Evolutionary conservation across 768 basidiomycete species (phyloP), one percentile per base, ranked within the genome.

Genomic region (Suillus bovinus): DNA sequence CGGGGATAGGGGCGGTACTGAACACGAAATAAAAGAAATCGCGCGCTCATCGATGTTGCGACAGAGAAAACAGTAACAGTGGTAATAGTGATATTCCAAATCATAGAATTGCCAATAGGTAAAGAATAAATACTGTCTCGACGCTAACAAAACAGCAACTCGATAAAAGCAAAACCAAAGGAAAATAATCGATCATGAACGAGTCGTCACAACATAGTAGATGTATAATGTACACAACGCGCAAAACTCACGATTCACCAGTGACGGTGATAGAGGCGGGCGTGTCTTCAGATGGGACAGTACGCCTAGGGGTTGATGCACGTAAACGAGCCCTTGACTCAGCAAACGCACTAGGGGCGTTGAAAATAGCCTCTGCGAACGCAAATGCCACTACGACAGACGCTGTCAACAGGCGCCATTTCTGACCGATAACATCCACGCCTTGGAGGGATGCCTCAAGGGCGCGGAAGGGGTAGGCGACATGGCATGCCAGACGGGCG

Each of bases 341-440:
- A n/a, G 71, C 70, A 63, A 71, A 75, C 17, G 74, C 77, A 8
- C 69, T 61, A 17, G 86, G 85, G 0, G 84, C 81, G 10, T 66
- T 70, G 22, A 78, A 77, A 58, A 90, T 82, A 0, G 85, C 86
- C 71, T 90, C 89, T 1, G 87, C 84, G 66, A 89, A 87, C 3
- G 89, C 84, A 68, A 89, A 88, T 0, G 86, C 86, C 13, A 86
- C 79, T 10, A 81, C 79, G 34, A 89, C 74, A 5, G 79, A 74
- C 0, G 89, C 85, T 50, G 73, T 79, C 60, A 88, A 74, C 1
- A 88, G 77, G 50, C 89, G 81, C 80, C 83, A 83, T 33, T 79
- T 76, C 41, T 75, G 72, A 6, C 86, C 86, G 8, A 90, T 71
- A 4, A 86, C 79, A 64, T 88, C 86, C 44, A 84, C 69, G 11